These are phyloP conservation scores for Pisolithus sp. DNA, from an alignment of 768 basidiomycete genomes.

Conservation along the genomic window DNA sequence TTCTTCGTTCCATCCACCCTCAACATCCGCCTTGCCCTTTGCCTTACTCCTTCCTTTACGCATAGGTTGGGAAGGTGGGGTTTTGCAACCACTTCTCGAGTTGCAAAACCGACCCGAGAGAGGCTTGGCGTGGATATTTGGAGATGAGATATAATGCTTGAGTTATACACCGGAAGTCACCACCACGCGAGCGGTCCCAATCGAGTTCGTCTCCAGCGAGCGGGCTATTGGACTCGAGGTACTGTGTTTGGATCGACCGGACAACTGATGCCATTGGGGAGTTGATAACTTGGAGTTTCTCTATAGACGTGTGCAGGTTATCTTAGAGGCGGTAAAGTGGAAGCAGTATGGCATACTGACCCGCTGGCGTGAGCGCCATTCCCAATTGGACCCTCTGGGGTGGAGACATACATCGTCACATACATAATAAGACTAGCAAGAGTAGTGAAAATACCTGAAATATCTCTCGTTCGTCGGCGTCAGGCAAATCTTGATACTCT, in stretches of 20 bases:
- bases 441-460: conserved; percentile 50
- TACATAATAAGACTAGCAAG: not conserved
- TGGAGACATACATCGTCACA: not conserved
- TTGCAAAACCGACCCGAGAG: conserved; percentile 27
- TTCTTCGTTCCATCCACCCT: not conserved
- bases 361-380: conserved; percentile 69
- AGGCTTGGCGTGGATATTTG: conserved; percentile 29
- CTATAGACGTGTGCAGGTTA: conserved; percentile 25
- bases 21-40: not conserved
- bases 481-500: conserved; percentile 61
- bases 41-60: conserved; percentile 14
- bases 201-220: conserved; percentile 35
- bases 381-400: conserved; percentile 68
- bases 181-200: conserved; percentile 46
- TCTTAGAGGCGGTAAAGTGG: not conserved
- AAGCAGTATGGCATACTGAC: conserved; percentile 22
- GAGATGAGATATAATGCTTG: conserved; percentile 49
- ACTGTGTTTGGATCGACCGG: conserved; percentile 44
- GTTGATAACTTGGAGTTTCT: conserved; percentile 63
- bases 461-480: conserved; percentile 57
- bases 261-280: conserved; percentile 54
- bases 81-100: conserved; percentile 48
- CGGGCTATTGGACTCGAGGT: conserved; percentile 34
- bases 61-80: conserved; percentile 6
- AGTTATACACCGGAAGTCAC: conserved; percentile 53